Evolutionary conservation across 164 flowering plant species (phyloP).

Genomic region (Aristolochia contorta): DNA sequence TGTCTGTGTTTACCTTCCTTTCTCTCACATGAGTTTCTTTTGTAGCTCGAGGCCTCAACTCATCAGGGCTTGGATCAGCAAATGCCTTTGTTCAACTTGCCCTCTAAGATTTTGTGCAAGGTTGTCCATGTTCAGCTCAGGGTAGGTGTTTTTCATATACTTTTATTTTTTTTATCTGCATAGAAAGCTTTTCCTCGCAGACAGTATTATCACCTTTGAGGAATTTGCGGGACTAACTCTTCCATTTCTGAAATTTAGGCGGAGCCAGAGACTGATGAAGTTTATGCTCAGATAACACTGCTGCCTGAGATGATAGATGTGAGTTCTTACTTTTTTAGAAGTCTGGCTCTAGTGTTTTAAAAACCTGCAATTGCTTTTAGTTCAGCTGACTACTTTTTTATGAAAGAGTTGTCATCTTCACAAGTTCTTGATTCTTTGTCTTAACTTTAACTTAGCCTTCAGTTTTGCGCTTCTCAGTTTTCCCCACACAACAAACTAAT

Average conservation of each 20-base stretch:
- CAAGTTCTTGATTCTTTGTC: neutral
- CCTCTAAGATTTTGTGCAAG: conserved; percentile 85
- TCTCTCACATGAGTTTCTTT: conserved; percentile 1
- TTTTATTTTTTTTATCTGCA: neutral
- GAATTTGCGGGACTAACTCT: neutral
- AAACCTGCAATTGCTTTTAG: neutral
- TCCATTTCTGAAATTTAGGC: conserved; percentile 18
- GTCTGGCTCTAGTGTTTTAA: neutral
- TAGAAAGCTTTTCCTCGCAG: neutral
- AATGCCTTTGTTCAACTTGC: conserved; percentile 74
- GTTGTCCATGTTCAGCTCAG: conserved; percentile 69
- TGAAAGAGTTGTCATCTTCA: neutral
- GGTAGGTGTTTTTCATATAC: conserved; percentile 27
- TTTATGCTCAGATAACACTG: conserved; percentile 32
- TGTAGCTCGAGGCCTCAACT: conserved; percentile 84
- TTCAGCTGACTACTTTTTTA: neutral
- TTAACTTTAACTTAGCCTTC: neutral
- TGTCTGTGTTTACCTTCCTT: neutral
- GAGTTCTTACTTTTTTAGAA: conserved; percentile 6
- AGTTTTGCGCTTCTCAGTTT: neutral
- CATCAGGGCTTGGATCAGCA: conserved; percentile 71
- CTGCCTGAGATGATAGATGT: conserved; percentile 27
- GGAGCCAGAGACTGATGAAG: conserved; percentile 34
- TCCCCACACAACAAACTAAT: too few species aligned
- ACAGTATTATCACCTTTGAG: neutral